Evolutionary conservation across 768 basidiomycete species (phyloP), one percentile per base, ranked within the genome.

Genomic region (Trametes cinnabarina): DNA sequence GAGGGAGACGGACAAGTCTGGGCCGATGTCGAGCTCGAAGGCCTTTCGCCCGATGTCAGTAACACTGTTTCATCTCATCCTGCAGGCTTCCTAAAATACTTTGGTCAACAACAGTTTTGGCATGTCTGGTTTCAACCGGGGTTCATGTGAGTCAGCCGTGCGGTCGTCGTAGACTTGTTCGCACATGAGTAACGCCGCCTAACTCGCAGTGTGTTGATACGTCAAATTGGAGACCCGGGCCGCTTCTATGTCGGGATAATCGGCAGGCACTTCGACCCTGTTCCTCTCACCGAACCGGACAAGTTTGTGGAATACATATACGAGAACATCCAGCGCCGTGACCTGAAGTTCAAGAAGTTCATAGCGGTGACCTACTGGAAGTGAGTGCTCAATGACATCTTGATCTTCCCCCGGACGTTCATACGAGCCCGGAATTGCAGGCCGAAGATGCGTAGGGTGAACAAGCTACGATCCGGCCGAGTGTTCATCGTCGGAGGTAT

Each of bases 361-460:
- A 41, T 34, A 2, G 4, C 47, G 66, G 8, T 66, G 63, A 61
- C 9, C 61, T 47, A 69, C 66, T 19, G 62, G 66, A 17, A 76
- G 67, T 53, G 58, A 68, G 74, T 73, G 32, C 19, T 35, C 28
- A 19, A 4, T 11, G 37, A 19, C 14, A 14, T 4, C 10, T 8
- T 23, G 5, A 6, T 12, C 12, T 32, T 12, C 12, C 30, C 6
- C 12, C 30, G 30, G 30, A 12, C 30, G 12, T 32, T 41, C 8
- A 4, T 66, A 34, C 57, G 50, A 19, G 28, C 43, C 14, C 65
- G 47, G 11, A 53, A 14, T 42, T 3, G 28, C 48, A 77, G 81
- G 26, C 74, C 79, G 1, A 81, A 80, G 63, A 74, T 82, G 26
- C 72, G 82, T 10, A 78, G 81, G 78, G 76, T 74, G 0, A 63